Evolutionary conservation across 108 stramenopile species (phyloP).

Genomic region (Nannochloropsis gaditana): DNA sequence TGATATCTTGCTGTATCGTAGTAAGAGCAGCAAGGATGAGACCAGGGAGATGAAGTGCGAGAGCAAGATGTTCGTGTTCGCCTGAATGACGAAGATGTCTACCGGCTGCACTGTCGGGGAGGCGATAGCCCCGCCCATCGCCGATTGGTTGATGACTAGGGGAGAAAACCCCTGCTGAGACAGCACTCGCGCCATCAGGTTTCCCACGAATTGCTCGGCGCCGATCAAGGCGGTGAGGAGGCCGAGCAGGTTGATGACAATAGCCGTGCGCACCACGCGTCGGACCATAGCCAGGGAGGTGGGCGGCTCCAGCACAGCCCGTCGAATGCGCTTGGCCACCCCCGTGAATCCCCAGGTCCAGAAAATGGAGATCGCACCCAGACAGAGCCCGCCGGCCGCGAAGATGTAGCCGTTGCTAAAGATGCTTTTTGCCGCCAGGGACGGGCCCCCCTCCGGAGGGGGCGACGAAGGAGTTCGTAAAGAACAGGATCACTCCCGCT

Average conservation of each 20-base stretch:
- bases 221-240: slow-evolving; percentile 64
- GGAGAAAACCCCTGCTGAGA: slow-evolving; percentile 53
- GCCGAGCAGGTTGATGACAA: slow-evolving; percentile 66
- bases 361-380: slow-evolving; percentile 58
- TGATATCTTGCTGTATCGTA: neutral
- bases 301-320: slow-evolving; percentile 59
- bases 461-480: slow-evolving; percentile 54
- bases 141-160: slow-evolving; percentile 37
- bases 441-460: neutral
- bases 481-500: slow-evolving; percentile 65
- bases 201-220: slow-evolving; percentile 72
- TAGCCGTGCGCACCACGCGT: slow-evolving; percentile 60
- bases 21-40: slow-evolving; percentile 53
- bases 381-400: slow-evolving; percentile 32
- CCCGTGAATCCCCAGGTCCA: slow-evolving; percentile 78
- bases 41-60: slow-evolving; percentile 72
- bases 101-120: slow-evolving; percentile 63
- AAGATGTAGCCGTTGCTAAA: slow-evolving; percentile 17
- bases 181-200: slow-evolving; percentile 66
- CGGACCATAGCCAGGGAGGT: slow-evolving; percentile 58
- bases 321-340: slow-evolving; percentile 55
- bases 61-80: slow-evolving; percentile 76
- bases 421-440: neutral
- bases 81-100: slow-evolving; percentile 80
- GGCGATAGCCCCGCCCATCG: slow-evolving; percentile 42